Evolutionary conservation across 2,329 filamentous ascomycete species (phyloP).

Genomic region (Beauveria pseudobassiana): DNA sequence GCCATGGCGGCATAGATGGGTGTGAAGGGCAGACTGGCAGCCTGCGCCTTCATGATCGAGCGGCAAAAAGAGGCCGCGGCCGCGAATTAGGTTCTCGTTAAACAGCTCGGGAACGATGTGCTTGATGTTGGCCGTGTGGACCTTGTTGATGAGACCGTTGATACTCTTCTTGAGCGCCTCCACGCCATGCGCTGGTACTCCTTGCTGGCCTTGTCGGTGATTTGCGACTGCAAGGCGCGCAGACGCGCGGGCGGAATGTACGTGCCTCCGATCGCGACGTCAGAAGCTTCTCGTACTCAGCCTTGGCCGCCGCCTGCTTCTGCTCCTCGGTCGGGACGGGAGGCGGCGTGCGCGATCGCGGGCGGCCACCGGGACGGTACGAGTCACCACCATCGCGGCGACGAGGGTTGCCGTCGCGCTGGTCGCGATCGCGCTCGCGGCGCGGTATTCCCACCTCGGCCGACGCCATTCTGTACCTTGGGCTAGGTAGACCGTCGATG

Average conservation of each 20-base stretch:
- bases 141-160: conserved; percentile 98
- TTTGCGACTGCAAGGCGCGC: conserved; percentile 87
- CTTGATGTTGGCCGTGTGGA: conserved; percentile 98
- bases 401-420: conserved; percentile 22
- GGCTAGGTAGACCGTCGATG: background rate
- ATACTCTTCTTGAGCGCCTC: conserved; percentile 98
- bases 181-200: conserved; percentile 99
- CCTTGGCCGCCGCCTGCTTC: conserved; percentile 81
- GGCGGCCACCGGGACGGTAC: conserved; percentile 34
- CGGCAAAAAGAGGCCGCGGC: conserved; percentile 86
- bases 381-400: conserved; percentile 34
- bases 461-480: conserved; percentile 33
- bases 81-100: conserved; percentile 85
- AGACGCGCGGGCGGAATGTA: conserved; percentile 92
- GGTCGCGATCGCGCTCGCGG: conserved; percentile 28
- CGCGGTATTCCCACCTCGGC: conserved; percentile 34
- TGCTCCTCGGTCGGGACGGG: conserved; percentile 61
- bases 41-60: conserved; percentile 97
- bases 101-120: conserved; percentile 94
- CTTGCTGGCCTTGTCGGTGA: conserved; percentile 92
- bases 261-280: conserved; percentile 88
- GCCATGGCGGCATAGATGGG: conserved; percentile 94
- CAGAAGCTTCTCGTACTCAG: conserved; percentile 87
- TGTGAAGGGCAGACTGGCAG: conserved; percentile 89
- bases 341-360: conserved; percentile 28